These are phyloP conservation scores for Penicillium sclerotiorum DNA, from an alignment of 2,329 filamentous ascomycete species.

Conservation along the genomic window DNA sequence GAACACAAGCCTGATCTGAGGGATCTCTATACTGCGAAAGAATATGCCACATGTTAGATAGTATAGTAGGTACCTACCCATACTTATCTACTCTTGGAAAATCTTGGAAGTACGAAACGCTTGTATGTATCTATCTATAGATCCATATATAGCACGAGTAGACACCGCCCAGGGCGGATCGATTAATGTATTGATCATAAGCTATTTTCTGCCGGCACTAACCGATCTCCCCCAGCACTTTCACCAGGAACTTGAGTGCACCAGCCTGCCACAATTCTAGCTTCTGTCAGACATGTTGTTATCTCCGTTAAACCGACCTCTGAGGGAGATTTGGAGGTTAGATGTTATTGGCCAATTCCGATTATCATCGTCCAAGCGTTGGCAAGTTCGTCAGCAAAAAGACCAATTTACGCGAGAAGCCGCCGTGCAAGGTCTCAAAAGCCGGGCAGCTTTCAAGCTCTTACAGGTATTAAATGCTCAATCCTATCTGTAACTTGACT, in stretches of 20 bases:
- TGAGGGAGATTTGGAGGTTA: background rate
- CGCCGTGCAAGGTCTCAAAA: conserved; percentile 78
- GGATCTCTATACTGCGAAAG: too few species aligned
- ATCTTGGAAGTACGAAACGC: too few species aligned
- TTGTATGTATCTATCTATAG: too few species aligned
- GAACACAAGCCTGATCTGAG: too few species aligned
- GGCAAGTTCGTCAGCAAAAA: conserved; percentile 76
- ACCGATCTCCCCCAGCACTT: too few species aligned
- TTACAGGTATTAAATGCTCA: conserved; percentile 75
- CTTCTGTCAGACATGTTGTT: conserved; percentile 15
- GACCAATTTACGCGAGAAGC: conserved; percentile 77
- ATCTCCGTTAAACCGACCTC: conserved; percentile 1
- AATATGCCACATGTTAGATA: too few species aligned
- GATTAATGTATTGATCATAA: too few species aligned
- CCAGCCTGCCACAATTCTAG: background rate
- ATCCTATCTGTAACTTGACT: background rate
- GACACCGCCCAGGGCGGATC: too few species aligned
- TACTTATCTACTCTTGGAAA: too few species aligned
- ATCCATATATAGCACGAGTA: too few species aligned
- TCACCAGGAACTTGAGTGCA: too few species aligned
- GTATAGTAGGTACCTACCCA: too few species aligned
- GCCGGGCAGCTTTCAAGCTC: conserved; percentile 90
- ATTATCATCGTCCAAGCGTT: conserved; percentile 67
- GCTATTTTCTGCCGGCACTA: conserved; percentile 23
- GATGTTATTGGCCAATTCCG: conserved; percentile 18